Percentiles rank a stretch among this genome's conserved stretches.
These are phyloP conservation scores for Pilasporangium apinafurcum DNA, from an alignment of 352 stramenopile species.

Conservation along the genomic window DNA sequence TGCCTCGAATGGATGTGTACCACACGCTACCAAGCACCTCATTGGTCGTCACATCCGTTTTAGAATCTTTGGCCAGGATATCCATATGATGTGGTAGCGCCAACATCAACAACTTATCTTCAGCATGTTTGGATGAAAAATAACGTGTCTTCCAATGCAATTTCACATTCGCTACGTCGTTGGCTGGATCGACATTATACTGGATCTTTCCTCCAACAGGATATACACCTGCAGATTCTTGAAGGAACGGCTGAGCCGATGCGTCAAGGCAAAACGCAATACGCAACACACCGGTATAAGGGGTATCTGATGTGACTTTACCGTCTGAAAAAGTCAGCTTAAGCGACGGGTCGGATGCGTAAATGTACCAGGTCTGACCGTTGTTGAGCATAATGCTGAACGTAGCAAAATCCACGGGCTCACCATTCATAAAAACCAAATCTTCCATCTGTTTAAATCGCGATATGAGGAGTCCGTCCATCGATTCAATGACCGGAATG, in stretches of 20 bases:
- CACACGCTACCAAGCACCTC: constrained; percentile 33
- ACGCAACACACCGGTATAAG: constrained; percentile 51
- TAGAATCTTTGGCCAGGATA: constrained; percentile 19
- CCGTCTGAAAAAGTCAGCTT: constrained; percentile 25
- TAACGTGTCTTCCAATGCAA: constrained; percentile 59
- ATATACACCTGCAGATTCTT: constrained; percentile 56
- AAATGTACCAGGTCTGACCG: constrained; percentile 63
- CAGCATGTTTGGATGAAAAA: constrained; percentile 20
- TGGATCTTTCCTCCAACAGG: constrained; percentile 43
- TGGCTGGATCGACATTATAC: constrained; percentile 24
- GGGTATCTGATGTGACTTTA: constrained; percentile 17
- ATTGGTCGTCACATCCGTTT: constrained; percentile 4
- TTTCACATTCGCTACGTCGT: constrained; percentile 24
- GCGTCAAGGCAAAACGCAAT: constrained; percentile 37
- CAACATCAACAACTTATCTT: constrained; percentile 60
- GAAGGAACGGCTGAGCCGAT: constrained; percentile 30
- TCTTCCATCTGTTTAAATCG: constrained; percentile 43
- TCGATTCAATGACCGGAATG: constrained; percentile 44
- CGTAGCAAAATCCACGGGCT: constrained; percentile 31
- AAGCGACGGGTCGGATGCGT: constrained; percentile 39
- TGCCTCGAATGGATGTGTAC: constrained; percentile 68
- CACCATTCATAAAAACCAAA: constrained; percentile 32
- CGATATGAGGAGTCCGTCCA: constrained; percentile 38
- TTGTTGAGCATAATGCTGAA: constrained; percentile 52
- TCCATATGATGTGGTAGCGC: constrained; percentile 70